Percentiles rank a stretch among this genome's conserved stretches.
Conservation (phyloP, 441 rosid species). For the Metrosideros polymorpha region DNA sequence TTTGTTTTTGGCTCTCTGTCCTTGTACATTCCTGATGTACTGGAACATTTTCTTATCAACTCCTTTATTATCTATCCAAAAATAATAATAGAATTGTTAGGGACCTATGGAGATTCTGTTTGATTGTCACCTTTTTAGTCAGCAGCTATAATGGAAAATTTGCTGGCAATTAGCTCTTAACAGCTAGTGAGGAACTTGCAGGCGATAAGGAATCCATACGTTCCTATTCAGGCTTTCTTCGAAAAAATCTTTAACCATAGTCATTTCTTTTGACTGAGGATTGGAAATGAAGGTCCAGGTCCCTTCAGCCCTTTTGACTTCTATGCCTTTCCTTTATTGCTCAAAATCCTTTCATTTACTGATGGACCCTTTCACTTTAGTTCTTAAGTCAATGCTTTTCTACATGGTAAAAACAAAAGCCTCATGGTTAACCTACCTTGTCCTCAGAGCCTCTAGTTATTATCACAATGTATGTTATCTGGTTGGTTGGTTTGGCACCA, state of each 20-base stretch:
- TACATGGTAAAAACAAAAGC: background rate
- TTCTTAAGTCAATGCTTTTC: background rate
- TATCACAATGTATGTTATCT: background rate
- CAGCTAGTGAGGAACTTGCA: background rate
- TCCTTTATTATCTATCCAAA: background rate
- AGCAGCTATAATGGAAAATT: background rate
- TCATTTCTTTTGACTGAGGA: background rate
- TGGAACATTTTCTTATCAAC: background rate
- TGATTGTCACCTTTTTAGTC: background rate
- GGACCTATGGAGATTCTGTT: background rate
- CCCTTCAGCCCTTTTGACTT: background rate
- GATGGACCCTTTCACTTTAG: background rate
- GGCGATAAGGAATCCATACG: background rate
- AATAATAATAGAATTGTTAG: background rate
- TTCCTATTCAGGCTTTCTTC: background rate
- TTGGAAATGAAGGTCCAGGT: background rate
- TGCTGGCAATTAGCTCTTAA: background rate
- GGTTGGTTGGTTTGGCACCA: background rate
- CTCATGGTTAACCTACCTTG: background rate
- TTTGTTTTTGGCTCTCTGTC: background rate
- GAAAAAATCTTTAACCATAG: background rate
- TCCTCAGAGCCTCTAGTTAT: background rate
- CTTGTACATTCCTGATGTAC: background rate
- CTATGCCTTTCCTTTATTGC: background rate
- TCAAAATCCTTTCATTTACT: background rate